Conservation (phyloP, 257 asterid genomes). For the Scutellaria baicalensis region DNA sequence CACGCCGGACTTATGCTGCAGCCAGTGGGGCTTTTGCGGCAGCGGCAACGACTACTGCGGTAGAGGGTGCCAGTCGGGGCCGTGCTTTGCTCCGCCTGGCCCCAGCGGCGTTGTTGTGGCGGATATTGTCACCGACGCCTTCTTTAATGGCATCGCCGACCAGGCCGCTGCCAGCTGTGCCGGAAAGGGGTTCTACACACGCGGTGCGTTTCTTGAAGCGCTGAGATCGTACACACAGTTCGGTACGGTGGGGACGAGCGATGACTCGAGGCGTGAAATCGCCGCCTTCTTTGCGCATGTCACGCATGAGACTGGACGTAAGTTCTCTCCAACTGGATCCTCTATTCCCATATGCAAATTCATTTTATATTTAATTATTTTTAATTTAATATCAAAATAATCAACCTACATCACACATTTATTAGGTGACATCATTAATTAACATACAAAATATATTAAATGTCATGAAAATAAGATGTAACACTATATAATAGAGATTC, state of each 20-base stretch:
- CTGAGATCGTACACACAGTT: constrained; percentile 1
- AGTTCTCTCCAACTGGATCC: neutral
- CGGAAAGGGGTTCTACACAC: constrained; percentile 11
- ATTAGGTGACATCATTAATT: no score
- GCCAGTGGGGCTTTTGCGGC: constrained; percentile 18
- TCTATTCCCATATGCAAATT: no score
- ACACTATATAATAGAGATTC: no score
- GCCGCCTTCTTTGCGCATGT: constrained; percentile 23
- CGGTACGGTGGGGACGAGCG: constrained; percentile 15
- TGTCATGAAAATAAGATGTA: no score
- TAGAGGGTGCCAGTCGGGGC: constrained; percentile 15
- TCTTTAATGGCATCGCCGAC: constrained; percentile 14
- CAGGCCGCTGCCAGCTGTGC: constrained; percentile 4
- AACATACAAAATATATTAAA: no score
- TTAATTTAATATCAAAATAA: no score
- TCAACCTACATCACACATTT: no score
- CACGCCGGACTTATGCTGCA: constrained; percentile 3
- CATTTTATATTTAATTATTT: neutral
- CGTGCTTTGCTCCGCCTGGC: neutral
- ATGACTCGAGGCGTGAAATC: constrained; percentile 14
- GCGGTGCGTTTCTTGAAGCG: constrained; percentile 15
- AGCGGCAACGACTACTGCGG: constrained; percentile 2
- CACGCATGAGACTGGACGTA: constrained; percentile 20
- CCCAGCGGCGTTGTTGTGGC: neutral
- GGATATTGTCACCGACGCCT: constrained; percentile 7